Percentiles rank a stretch among this genome's conserved stretches.
Conservation (phyloP, 192 early-diverging fungal genomes). For the Haplosporangium gracile region DNA sequence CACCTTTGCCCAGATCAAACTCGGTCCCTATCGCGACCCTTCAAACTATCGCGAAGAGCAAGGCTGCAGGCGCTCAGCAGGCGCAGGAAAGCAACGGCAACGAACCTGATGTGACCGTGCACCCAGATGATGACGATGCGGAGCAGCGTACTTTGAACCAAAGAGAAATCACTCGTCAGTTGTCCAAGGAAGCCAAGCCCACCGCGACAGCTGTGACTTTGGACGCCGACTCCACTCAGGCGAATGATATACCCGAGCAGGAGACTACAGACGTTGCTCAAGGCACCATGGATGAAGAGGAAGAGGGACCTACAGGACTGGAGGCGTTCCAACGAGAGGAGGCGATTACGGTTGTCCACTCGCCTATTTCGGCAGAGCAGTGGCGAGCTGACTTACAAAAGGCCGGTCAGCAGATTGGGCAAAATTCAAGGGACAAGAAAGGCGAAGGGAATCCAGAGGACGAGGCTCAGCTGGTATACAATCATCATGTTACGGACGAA, state of each 20-base stretch:
- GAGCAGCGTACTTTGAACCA: conserved; percentile 23
- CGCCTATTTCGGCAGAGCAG: conserved; percentile 33
- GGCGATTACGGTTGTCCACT: conserved; percentile 44
- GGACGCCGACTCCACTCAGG: neutral
- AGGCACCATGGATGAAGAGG: neutral
- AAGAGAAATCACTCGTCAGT: conserved; percentile 5
- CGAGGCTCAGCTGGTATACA: conserved; percentile 41
- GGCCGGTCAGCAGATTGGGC: conserved; percentile 30
- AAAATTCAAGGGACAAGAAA: conserved; percentile 31
- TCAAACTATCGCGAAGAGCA: conserved; percentile 11
- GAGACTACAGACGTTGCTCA: neutral
- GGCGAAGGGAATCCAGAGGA: conserved; percentile 21
- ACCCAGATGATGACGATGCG: neutral
- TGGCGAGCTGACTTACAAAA: conserved; percentile 46
- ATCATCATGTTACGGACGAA: neutral
- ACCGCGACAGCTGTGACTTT: neutral
- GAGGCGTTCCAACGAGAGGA: conserved; percentile 42
- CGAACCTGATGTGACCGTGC: neutral
- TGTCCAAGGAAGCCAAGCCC: neutral
- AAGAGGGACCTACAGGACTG: conserved; percentile 8
- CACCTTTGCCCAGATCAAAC: conserved; percentile 35
- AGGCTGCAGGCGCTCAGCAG: conserved; percentile 8
- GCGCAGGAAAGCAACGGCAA: conserved; percentile 1
- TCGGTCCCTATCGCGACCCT: conserved; percentile 39
- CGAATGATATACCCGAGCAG: neutral